Conservation (phyloP, 305 asterid species). For the Solanum hybrid region DNA sequence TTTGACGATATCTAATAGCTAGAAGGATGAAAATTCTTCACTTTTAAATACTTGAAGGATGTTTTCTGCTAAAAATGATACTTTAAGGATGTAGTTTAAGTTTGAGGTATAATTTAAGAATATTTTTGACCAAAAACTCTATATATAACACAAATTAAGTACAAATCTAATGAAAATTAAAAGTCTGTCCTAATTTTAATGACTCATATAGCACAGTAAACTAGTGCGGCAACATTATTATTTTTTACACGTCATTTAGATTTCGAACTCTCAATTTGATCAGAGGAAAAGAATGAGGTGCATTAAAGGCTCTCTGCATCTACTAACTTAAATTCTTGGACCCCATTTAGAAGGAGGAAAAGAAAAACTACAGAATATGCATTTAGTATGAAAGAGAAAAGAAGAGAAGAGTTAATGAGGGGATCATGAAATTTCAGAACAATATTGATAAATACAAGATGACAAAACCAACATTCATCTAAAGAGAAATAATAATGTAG, state of each 20-base stretch:
- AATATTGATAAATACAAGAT: background rate
- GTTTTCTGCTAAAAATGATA: too few relatives aligned
- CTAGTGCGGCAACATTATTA: background rate
- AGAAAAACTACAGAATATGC: background rate
- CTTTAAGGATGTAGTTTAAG: too few relatives aligned
- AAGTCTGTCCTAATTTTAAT: background rate
- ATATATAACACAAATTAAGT: background rate
- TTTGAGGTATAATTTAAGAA: too few relatives aligned
- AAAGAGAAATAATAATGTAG: background rate
- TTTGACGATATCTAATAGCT: too few relatives aligned
- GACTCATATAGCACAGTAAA: background rate
- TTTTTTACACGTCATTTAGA: background rate
- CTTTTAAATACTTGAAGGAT: too few relatives aligned
- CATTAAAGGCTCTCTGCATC: background rate
- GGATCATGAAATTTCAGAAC: background rate
- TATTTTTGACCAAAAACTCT: too few relatives aligned
- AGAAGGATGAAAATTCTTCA: too few relatives aligned
- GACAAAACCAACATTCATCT: background rate
- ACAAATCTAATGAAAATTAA: background rate
- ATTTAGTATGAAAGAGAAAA: background rate
- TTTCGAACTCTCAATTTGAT: background rate
- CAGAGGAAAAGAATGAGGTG: background rate
- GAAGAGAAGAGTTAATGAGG: background rate
- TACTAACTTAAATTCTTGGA: background rate
- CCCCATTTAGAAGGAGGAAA: background rate